phyloP scores from a whole-genome alignment of 2,329 filamentous ascomycete genomes.

The Colletotrichum spaethianum region DNA sequence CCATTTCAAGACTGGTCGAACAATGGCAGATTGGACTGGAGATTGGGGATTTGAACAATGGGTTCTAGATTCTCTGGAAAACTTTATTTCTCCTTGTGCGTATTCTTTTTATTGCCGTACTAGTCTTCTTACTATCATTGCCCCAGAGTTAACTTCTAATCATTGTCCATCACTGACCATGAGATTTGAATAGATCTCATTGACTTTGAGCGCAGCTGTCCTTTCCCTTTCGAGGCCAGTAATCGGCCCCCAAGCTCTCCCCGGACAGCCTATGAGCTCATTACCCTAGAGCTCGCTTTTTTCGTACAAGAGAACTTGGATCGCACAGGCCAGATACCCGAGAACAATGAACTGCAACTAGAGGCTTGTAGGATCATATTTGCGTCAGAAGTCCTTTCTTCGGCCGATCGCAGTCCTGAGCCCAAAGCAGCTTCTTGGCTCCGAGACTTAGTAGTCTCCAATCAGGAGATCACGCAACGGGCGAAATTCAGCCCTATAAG shows the following conservation, averaged over 20 bases:
- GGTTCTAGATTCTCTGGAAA: conserved; percentile 53
- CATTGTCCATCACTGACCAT: conserved; percentile 46
- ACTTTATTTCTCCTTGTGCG: conserved; percentile 53
- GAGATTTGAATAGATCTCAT: conserved; percentile 54
- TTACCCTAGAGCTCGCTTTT: conserved; percentile 52
- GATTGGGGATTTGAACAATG: conserved; percentile 56
- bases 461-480: conserved; percentile 12
- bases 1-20: conserved; percentile 54
- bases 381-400: conserved; percentile 42
- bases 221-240: conserved; percentile 47
- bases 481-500: conserved; percentile 28
- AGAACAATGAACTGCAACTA: conserved; percentile 41
- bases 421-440: conserved; percentile 43
- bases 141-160: too few relatives aligned
- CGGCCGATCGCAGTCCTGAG: too few relatives aligned
- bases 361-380: conserved; percentile 48
- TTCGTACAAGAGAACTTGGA: conserved; percentile 45
- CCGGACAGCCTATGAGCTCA: conserved; percentile 50
- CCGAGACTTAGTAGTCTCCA: conserved; percentile 42
- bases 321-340: conserved; percentile 35
- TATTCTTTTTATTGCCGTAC: conserved; percentile 8
- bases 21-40: conserved; percentile 57
- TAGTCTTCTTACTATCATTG: too few relatives aligned
- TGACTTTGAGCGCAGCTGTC: conserved; percentile 51
- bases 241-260: conserved; percentile 32